Base-by-base conservation (phyloP, 2,329 filamentous ascomycete species). In the Trichoderma koningii region DNA sequence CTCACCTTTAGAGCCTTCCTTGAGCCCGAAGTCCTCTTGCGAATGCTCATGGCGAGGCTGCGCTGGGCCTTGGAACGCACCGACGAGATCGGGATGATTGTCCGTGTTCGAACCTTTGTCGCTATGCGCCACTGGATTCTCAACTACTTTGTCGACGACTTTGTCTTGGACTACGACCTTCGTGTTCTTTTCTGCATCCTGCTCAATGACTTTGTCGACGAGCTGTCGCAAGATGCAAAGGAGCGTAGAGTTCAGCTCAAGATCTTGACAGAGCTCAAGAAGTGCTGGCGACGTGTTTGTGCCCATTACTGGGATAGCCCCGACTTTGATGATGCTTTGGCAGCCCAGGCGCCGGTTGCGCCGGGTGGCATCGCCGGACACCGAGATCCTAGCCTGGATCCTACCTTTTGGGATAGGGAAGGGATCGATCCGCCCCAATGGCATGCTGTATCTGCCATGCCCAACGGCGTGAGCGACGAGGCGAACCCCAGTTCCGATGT, bases 121-220 rank as follows among this genome's bases (percentile, higher is more conserved):
- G 95, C 95, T 7, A 83, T 98, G 51, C 88, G 95, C 64, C 95
- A 99, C 76, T 99, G 95, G 95, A 93, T 98, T 65, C 79, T 99
- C 68, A 99, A 99, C 76, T 99, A 99, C 76, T 99, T 98, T 70
- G 84, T 91, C 63, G 95, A 99, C 73, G 95, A 99, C 74, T 99
- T 97, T 74, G 86, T 96, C 47, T 78, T 89, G 26, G 87, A 93
- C 73, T 88, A 89, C 73, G 81, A 85, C 51, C 81, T 98, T 38
- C 88, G 94, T 9, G 80, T 85, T 5, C 85, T 86, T 17, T 97
- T 97, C 73, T 97, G 94, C 77, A 82, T 87, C 38, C 82, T 93
- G 9, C 82, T 97, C 66, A 97, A 98, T 74, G 80, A 82, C 56
- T 83, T 89, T 52, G 82, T 86, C 4, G 79, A 82, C 17, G 85